Base-by-base conservation (phyloP, 306 rosid species). In the Adenanthera pavonina region DNA sequence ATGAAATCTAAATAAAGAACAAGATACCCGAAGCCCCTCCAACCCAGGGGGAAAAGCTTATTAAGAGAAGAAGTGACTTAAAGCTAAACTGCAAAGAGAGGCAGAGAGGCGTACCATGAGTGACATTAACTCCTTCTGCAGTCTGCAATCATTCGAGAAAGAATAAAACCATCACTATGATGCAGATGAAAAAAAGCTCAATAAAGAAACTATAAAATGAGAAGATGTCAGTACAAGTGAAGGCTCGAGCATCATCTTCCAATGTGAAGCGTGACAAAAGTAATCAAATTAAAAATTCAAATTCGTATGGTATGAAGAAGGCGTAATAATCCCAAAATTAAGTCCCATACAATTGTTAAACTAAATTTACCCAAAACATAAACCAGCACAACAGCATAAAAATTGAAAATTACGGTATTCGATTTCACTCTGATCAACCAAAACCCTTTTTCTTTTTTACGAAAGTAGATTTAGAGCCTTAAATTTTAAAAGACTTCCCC, bases 61-160 rank as follows among this genome's bases (percentile, higher is more conserved):
- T 3, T 67, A 20, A 73, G 68, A 65, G 51, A 35, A 41, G 7
- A 72, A 69, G 40, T 46, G 7, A 7, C 60, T 34, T 61, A 16
- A 72, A 51, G 61, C n/a, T 19, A 74, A 71, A 38, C 36, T 16
- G 68, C 13, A 34, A 34, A 40, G 61, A 44, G 66, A 40, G 76
- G 14, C 56, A 51, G 51, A 41, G 69, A 65, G 36, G 78, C 85
- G 72, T 88, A 95, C 99, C 99, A 95, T 95, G 70, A 95, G 94
- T 70, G 99, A 90, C 99, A 90, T 95, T 86, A 95, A 87, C 89
- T 95, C 99, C 91, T 90, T 93, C 91, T 95, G 98, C 66, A 95
- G 86, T 91, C 99, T 93, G 89, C 89, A 79, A 80, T 60, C 38
- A 57, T 47, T 59, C 3, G 11, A 68, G 81, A 17, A 84, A 81